phyloP scores from a whole-genome alignment of 1,284 basidiomycete genomes.

The Marasmius tenuissimus region DNA sequence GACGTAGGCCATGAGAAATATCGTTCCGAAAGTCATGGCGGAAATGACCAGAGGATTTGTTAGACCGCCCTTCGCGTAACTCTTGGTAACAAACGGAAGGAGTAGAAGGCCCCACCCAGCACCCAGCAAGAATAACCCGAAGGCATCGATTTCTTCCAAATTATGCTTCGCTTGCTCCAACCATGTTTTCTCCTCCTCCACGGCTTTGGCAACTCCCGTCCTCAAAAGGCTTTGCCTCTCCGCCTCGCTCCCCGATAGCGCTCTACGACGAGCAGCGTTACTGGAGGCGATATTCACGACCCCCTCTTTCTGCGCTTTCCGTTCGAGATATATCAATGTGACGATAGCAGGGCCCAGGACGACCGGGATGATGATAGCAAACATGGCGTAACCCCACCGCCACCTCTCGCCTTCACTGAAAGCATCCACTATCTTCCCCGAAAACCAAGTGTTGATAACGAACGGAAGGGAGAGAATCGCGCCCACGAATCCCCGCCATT shows the following conservation, averaged over 20 bases:
- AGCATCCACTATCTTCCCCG: slow-evolving; percentile 14
- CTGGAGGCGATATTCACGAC: slow-evolving; percentile 18
- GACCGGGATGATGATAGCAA: slow-evolving; percentile 20
- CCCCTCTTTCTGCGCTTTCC: slow-evolving; percentile 11
- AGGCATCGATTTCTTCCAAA: slow-evolving; percentile 11
- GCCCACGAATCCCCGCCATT: slow-evolving; percentile 23
- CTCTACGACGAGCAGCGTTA: slow-evolving; percentile 12
- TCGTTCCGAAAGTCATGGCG: slow-evolving; percentile 12
- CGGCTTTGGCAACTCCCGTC: slow-evolving; percentile 4
- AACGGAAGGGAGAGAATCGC: slow-evolving; percentile 17
- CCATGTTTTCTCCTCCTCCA: neutral
- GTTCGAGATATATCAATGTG: slow-evolving; percentile 13
- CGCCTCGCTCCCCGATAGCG: slow-evolving; percentile 5
- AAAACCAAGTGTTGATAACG: slow-evolving; percentile 17
- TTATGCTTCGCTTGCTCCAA: neutral
- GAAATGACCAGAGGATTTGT: slow-evolving; percentile 12
- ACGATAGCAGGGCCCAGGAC: slow-evolving; percentile 18
- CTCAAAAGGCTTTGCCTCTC: slow-evolving; percentile 9
- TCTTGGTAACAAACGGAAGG: slow-evolving; percentile 13
- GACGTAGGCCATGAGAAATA: slow-evolving; percentile 13
- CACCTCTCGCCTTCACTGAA: slow-evolving; percentile 16
- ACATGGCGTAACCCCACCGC: slow-evolving; percentile 29
- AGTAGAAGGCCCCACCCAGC: slow-evolving; percentile 10
- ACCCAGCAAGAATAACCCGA: slow-evolving; percentile 10
- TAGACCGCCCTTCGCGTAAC: slow-evolving; percentile 11